Conservation (phyloP, 257 asterid genomes). For the Solanum sejunctum region DNA sequence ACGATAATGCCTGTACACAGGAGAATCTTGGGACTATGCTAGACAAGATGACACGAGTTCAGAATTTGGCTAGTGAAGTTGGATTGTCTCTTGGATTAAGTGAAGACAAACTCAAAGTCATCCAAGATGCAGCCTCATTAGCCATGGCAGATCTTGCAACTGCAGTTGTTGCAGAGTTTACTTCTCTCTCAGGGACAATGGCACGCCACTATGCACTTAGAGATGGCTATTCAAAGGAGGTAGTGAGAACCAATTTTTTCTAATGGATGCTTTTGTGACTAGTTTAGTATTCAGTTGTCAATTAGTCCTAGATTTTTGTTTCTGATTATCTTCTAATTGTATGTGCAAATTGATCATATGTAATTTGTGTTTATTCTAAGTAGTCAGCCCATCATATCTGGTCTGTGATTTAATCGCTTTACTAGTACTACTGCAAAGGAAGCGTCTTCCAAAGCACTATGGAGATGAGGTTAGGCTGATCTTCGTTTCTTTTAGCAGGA, state of each 20-base stretch:
- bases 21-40: conserved; percentile 93
- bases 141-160: conserved; percentile 94
- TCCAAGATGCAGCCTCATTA: conserved; percentile 64
- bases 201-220: conserved; percentile 90
- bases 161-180: conserved; percentile 86
- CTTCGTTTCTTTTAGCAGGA: neutral
- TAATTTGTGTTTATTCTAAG: neutral
- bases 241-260: conserved; percentile 4
- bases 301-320: neutral
- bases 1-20: conserved; percentile 16
- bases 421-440: neutral
- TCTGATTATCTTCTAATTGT: neutral
- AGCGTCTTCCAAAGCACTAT: neutral
- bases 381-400: neutral
- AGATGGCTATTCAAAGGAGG: conserved; percentile 89
- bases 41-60: conserved; percentile 83
- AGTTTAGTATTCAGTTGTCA: neutral
- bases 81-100: conserved; percentile 42
- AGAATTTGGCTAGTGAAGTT: conserved; percentile 49
- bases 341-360: neutral
- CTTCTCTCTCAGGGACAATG: conserved; percentile 91
- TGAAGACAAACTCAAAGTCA: conserved; percentile 41
- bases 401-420: neutral
- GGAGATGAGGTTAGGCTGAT: neutral
- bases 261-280: neutral